These are phyloP conservation scores for Saturnispora besseyi DNA, from an alignment of 805 yeast species.

Conservation along the genomic window DNA sequence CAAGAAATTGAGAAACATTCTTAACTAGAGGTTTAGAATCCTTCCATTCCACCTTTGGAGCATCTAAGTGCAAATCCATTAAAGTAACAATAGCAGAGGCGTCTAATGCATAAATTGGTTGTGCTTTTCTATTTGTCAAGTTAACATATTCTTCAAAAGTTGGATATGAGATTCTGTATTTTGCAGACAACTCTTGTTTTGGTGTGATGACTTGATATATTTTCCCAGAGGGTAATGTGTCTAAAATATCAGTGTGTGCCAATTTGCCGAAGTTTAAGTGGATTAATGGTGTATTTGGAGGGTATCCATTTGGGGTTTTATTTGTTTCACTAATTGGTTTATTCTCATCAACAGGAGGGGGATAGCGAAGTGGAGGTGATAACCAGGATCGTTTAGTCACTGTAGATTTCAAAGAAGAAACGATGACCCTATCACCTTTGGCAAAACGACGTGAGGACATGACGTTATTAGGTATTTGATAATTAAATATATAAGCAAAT, in stretches of 20 bases:
- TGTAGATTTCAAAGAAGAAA: conserved; percentile 23
- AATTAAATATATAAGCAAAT: neutral
- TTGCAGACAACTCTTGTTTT: conserved; percentile 11
- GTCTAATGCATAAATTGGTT: conserved; percentile 43
- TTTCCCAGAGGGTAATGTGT: conserved; percentile 28
- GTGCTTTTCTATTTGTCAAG: conserved; percentile 35
- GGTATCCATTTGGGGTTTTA: conserved; percentile 7
- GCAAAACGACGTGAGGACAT: conserved; percentile 18
- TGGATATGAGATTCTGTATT: conserved; percentile 31
- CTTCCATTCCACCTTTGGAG: conserved; percentile 22
- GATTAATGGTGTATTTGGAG: conserved; percentile 12
- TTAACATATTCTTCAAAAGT: conserved; percentile 40
- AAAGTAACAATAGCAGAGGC: conserved; percentile 38
- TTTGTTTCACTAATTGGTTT: conserved; percentile 1
- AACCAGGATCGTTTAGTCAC: conserved; percentile 21
- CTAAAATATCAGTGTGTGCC: conserved; percentile 33
- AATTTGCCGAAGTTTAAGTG: conserved; percentile 24
- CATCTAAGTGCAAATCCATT: conserved; percentile 39
- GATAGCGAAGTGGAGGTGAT: conserved; percentile 22
- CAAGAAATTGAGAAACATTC: conserved; percentile 30
- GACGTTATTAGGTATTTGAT: too few relatives aligned
- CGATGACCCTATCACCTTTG: conserved; percentile 27
- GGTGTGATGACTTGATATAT: conserved; percentile 17
- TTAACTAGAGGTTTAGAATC: conserved; percentile 6
- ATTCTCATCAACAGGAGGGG: conserved; percentile 2